Evolutionary conservation across 1,284 basidiomycete species (phyloP).

Genomic region (Tilletia caries): DNA sequence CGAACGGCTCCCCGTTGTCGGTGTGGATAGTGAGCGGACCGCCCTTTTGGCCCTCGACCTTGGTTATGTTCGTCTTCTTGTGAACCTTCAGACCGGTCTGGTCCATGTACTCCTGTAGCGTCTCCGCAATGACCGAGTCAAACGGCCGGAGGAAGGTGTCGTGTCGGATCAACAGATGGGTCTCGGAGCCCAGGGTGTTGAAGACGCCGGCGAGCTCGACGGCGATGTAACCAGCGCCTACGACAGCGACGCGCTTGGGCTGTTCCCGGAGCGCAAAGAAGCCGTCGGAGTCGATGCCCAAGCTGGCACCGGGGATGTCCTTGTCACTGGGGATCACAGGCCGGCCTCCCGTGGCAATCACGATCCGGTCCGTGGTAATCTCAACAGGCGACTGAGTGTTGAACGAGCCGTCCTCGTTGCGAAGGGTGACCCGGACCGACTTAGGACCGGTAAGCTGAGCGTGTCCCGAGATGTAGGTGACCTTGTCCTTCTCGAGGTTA

Average conservation of each 20-base stretch:
- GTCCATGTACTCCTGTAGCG: constrained; percentile 88
- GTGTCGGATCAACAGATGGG: constrained; percentile 83
- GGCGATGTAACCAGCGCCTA: constrained; percentile 96
- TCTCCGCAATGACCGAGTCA: constrained; percentile 81
- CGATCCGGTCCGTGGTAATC: constrained; percentile 44
- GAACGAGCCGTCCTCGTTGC: constrained; percentile 59
- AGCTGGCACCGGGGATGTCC: constrained; percentile 78
- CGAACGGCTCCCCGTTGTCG: constrained; percentile 67
- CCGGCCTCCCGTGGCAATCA: constrained; percentile 77
- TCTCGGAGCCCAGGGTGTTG: constrained; percentile 62
- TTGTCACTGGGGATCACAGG: constrained; percentile 78
- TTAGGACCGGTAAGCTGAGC: constrained; percentile 57
- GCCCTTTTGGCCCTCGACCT: constrained; percentile 63
- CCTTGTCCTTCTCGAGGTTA: constrained; percentile 82
- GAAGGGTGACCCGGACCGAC: constrained; percentile 45
- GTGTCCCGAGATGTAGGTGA: constrained; percentile 80
- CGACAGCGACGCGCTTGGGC: constrained; percentile 86
- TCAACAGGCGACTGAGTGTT: constrained; percentile 35
- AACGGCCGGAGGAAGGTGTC: constrained; percentile 89
- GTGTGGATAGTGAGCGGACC: constrained; percentile 42
- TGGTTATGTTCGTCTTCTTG: constrained; percentile 70
- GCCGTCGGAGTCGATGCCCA: constrained; percentile 89
- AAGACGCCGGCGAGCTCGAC: constrained; percentile 64
- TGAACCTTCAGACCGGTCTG: constrained; percentile 85
- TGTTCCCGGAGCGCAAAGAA: constrained; percentile 90